Base-by-base conservation (phyloP, 768 basidiomycete genomes). In the Mycena rosella region DNA sequence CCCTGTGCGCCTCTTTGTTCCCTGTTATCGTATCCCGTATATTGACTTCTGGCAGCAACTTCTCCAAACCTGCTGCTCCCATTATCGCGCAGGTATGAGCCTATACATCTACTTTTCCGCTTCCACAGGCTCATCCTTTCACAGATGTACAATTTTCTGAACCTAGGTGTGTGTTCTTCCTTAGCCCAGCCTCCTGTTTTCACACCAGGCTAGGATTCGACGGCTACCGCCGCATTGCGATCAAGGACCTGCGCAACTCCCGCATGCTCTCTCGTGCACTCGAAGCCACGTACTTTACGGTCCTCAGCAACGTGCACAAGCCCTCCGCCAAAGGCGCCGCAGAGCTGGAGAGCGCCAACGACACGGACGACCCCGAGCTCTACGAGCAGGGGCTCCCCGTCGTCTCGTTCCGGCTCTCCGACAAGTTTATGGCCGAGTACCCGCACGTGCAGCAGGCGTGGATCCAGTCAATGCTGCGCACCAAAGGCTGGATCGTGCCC, bases 61-160 rank as follows among this genome's bases (percentile, higher is more conserved):
- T 88, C 76, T 88, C 86, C 15, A 87, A 87, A 61, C 84, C 89
- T 1, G 87, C 87, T 15, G 83, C 87, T 18, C 88, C 87, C 4
- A 81, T 88, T 70, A 81, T 89, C 49, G 85, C 81, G 3, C 87
- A 69, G 67, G 67, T 63, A 48, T 1, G 24, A n/a, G n/a, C n/a
- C 18, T 27, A 24, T 1, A 20, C 8, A 14, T 14, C 17, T 32
- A 42, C 10, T 17, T 57, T 24, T 48, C 11, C 22, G 3, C 32
- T n/a, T 51, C 20, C 8, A 22, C 14, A 20, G 3, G 30, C 26
- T 53, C 58, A 38, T 27, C 5, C 18, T 8, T 47, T 24, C 24
- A 8, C 60, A 88, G 68, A 86, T 87, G 82, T 90, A 84, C 80
- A 87, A 87, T 73, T 87, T 89, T 81, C 77, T 89, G 44, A 87